Base-by-base conservation (phyloP, 2,329 filamentous ascomycete species). In the Didymella glomerata region DNA sequence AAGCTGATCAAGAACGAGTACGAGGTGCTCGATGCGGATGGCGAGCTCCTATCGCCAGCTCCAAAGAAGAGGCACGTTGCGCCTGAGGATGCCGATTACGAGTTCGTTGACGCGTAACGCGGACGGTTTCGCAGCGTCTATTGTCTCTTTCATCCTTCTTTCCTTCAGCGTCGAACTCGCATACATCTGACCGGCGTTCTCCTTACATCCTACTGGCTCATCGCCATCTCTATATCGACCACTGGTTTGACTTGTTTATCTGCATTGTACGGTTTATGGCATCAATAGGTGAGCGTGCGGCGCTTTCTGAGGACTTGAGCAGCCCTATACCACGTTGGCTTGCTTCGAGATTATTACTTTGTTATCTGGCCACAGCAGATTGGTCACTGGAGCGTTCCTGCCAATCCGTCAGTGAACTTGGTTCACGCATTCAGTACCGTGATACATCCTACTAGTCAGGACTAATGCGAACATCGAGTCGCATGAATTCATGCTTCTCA, bases 1-100 rank as follows among this genome's bases (percentile, higher is more conserved):
- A 85, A 86, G 76, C 73, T 88, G 47, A 82, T 86, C 72, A 84
- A 83, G 76, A 80, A 81, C 55, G 85, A 88, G 76, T 88, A 87
- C 66, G 85, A 87, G 69, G 80, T 79, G 66, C 82, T 78, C 65
- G 81, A 81, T 51, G 64, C 70, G 16, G 68, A 79, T 32, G 77
- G 78, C 60, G 79, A 79, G 65, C 68, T 71, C 20, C 70, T 71
- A 20, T 78, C 76, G 58, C 67, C 71, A 24, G 66, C 60, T 32
- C 60, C 68, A 41, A 75, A 74, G 68, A 68, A 69, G 64, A 74
- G 72, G 63, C 67, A 73, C 22, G 57, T 71, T 44, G 67, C 71
- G 22, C 64, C 68, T 13, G 77, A 78, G 61, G 77, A 79, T 41
- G 77, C 76, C 41, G 77, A 79, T 53, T 79, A 78, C 64, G 77